A percentile compares a stretch with the other conserved stretches of the same genome.
Evolutionary conservation across 108 stramenopile genomes (phyloP).

Genomic region (Chaetoceros tenuissimus): DNA sequence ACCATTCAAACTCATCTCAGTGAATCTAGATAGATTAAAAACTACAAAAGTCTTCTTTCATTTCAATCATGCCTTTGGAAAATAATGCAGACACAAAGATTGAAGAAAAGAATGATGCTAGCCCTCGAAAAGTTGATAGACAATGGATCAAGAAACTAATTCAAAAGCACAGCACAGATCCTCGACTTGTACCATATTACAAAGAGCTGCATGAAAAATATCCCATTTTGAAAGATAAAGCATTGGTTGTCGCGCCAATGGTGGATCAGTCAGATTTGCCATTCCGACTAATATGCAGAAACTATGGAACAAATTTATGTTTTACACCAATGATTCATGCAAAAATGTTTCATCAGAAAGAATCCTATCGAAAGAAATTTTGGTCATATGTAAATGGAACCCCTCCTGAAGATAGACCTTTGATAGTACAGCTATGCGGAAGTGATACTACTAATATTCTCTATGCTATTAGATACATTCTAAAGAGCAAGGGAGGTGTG

Average conservation of each 20-base stretch:
- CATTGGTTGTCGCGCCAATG: slow-evolving; percentile 60
- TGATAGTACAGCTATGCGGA: slow-evolving; percentile 73
- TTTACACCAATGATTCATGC: slow-evolving; percentile 81
- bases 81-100: too few species aligned
- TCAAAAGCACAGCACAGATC: not conserved
- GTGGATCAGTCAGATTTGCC: slow-evolving; percentile 86
- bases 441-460: slow-evolving; percentile 58
- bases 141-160: slow-evolving; percentile 9
- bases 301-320: slow-evolving; percentile 62
- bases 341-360: slow-evolving; percentile 31
- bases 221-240: not conserved
- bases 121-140: not conserved
- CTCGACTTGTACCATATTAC: not conserved
- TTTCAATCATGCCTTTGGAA: too few species aligned
- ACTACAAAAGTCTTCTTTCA: too few species aligned
- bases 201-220: not conserved
- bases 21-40: too few species aligned
- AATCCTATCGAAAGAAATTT: slow-evolving; percentile 33
- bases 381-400: slow-evolving; percentile 22
- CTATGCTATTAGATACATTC: slow-evolving; percentile 56
- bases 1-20: too few species aligned
- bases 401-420: slow-evolving; percentile 34
- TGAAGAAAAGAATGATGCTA: too few species aligned
- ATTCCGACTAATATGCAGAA: slow-evolving; percentile 67
- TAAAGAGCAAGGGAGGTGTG: slow-evolving; percentile 14